Conservation (phyloP, 768 basidiomycete species). For the Boletus pseudo-olivaceus region DNA sequence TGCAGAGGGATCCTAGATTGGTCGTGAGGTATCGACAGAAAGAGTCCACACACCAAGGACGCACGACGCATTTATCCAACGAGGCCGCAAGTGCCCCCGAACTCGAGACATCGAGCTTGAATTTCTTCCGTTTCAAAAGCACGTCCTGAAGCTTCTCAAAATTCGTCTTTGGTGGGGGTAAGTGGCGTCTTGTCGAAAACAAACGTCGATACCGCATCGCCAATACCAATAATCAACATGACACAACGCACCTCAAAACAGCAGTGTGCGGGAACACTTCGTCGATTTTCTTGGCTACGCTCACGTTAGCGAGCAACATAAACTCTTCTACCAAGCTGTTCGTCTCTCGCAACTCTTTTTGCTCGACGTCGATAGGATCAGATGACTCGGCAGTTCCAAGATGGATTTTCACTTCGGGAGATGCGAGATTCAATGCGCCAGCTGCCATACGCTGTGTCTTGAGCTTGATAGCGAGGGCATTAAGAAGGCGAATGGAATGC, state of each 20-base stretch:
- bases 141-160: constrained; percentile 97
- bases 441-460: constrained; percentile 86
- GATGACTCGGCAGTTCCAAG: constrained; percentile 90
- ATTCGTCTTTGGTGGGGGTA: constrained; percentile 87
- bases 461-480: constrained; percentile 80
- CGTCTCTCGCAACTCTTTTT: constrained; percentile 88
- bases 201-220: constrained; percentile 2
- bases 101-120: constrained; percentile 84
- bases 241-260: constrained; percentile 63
- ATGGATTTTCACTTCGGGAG: constrained; percentile 97
- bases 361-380: constrained; percentile 96
- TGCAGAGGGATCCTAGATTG: constrained; percentile 65
- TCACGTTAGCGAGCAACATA: constrained; percentile 97
- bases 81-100: constrained; percentile 88
- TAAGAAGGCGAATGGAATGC: constrained; percentile 82
- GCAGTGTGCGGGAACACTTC: constrained; percentile 95
- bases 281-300: constrained; percentile 87
- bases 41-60: constrained; percentile 26
- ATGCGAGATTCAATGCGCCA: constrained; percentile 96
- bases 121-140: constrained; percentile 75
- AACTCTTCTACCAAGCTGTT: constrained; percentile 98
- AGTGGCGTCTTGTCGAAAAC: constrained; percentile 62
- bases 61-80: constrained; percentile 80
- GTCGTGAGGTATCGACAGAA: background rate
- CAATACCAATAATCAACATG: background rate